phyloP scores from a whole-genome alignment of 2,329 filamentous ascomycete species.

The Corynespora cassiicola region DNA sequence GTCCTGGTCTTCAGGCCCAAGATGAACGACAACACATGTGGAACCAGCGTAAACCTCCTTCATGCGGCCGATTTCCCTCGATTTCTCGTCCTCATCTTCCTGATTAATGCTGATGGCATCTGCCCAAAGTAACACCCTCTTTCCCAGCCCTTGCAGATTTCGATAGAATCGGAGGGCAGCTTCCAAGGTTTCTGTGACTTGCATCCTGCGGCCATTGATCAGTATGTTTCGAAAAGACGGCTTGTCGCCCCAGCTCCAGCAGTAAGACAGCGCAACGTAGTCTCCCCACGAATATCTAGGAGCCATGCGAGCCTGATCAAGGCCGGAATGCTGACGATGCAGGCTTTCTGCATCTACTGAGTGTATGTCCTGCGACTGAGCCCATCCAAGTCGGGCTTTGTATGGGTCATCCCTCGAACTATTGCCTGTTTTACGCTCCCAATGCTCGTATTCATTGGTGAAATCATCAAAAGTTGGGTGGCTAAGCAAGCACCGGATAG shows the following conservation, averaged over 20 bases:
- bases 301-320: background rate
- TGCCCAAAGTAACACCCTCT: background rate
- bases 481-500: slow-evolving; percentile 2
- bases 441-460: slow-evolving; percentile 1
- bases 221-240: slow-evolving; percentile 1
- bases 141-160: background rate
- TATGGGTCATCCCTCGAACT: too few species aligned
- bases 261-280: slow-evolving; percentile 8
- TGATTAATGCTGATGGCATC: slow-evolving; percentile 8
- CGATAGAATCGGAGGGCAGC: slow-evolving; percentile 1
- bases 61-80: slow-evolving; percentile 3
- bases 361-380: too few species aligned
- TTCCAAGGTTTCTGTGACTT: slow-evolving; percentile 9
- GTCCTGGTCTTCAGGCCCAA: slow-evolving; percentile 1
- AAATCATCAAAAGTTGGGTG: background rate
- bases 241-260: slow-evolving; percentile 5
- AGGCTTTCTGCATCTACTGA: too few species aligned
- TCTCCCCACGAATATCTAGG: slow-evolving; percentile 4
- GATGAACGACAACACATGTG: background rate
- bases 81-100: background rate
- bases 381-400: background rate
- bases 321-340: background rate
- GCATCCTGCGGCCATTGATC: slow-evolving; percentile 1
- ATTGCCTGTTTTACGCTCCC: slow-evolving; percentile 2
- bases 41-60: slow-evolving; percentile 3